These are phyloP conservation scores for Elasticomyces elasticus DNA, from an alignment of 495 filamentous ascomycete genomes.

Conservation along the genomic window DNA sequence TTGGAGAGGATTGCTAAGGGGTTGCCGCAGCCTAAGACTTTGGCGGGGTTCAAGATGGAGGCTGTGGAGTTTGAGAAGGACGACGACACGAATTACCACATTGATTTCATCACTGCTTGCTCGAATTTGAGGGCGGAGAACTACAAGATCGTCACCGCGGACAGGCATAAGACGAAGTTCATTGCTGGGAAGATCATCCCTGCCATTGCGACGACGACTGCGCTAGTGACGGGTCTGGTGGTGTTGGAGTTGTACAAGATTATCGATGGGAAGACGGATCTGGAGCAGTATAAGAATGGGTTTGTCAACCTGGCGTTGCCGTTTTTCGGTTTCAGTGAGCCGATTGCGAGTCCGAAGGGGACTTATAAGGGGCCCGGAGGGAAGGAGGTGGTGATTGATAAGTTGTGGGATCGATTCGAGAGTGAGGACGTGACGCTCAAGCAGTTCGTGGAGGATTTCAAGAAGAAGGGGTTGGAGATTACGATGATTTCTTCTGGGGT, in stretches of 20 bases:
- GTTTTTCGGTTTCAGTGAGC: constrained; percentile 97
- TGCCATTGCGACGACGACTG: constrained; percentile 95
- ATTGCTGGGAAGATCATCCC: constrained; percentile 99
- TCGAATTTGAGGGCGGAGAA: constrained; percentile 96
- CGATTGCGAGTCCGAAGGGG: constrained; percentile 83
- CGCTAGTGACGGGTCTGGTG: constrained; percentile 88
- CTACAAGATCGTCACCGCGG: constrained; percentile 86
- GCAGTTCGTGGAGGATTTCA: constrained; percentile 74
- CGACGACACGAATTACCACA: constrained; percentile 95
- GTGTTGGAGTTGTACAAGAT: constrained; percentile 93
- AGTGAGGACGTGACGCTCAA: constrained; percentile 72
- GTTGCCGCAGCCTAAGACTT: constrained; percentile 66
- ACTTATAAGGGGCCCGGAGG: constrained; percentile 65
- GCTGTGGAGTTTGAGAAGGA: constrained; percentile 99
- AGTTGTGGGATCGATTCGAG: constrained; percentile 97
- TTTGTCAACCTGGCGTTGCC: constrained; percentile 95
- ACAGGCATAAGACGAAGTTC: constrained; percentile 97
- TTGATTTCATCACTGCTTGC: constrained; percentile 96
- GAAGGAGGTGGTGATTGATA: constrained; percentile 82
- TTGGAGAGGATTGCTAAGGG: constrained; percentile 53
- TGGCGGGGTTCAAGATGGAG: constrained; percentile 76
- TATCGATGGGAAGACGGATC: constrained; percentile 83
- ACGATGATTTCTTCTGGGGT: constrained; percentile 95
- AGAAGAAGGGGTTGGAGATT: constrained; percentile 66
- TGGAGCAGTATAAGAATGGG: constrained; percentile 98